Evolutionary conservation across 345 rosid genomes (phyloP).

Genomic region (Zanthoxylum bungeanum): DNA sequence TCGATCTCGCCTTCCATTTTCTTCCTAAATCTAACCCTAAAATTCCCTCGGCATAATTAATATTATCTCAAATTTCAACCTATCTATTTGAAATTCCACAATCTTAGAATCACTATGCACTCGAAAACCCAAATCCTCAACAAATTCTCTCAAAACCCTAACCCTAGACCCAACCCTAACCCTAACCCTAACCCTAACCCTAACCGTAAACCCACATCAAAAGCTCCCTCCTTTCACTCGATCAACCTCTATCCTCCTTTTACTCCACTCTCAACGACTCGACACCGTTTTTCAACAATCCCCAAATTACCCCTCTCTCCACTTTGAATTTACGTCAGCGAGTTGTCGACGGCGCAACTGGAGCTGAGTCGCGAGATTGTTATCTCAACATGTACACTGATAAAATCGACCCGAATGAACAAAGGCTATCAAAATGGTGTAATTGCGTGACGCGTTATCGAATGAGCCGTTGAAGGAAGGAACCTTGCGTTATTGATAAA

Average conservation of each 20-base stretch:
- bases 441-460: slow-evolving; percentile 81
- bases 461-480: slow-evolving; percentile 66
- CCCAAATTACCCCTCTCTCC: slow-evolving; percentile 51
- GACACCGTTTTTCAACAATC: slow-evolving; percentile 30
- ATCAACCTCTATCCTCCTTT: slow-evolving; percentile 42
- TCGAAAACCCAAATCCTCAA: slow-evolving; percentile 4
- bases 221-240: slow-evolving; percentile 33
- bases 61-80: background rate
- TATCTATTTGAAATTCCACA: background rate
- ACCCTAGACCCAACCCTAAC: background rate
- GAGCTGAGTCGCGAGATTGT: slow-evolving; percentile 92
- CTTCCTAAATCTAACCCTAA: no score
- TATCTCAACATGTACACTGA: slow-evolving; percentile 97
- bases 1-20: no score
- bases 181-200: slow-evolving; percentile 32
- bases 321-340: slow-evolving; percentile 53
- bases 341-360: slow-evolving; percentile 82
- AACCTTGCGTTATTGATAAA: slow-evolving; percentile 86
- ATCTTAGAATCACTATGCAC: background rate
- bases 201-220: no score
- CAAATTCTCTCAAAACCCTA: slow-evolving; percentile 7
- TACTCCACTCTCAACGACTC: slow-evolving; percentile 51
- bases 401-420: slow-evolving; percentile 87
- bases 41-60: background rate
- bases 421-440: slow-evolving; percentile 80